These are phyloP conservation scores for Fusarium piperis DNA, from an alignment of 2,329 filamentous ascomycete species.

Conservation along the genomic window DNA sequence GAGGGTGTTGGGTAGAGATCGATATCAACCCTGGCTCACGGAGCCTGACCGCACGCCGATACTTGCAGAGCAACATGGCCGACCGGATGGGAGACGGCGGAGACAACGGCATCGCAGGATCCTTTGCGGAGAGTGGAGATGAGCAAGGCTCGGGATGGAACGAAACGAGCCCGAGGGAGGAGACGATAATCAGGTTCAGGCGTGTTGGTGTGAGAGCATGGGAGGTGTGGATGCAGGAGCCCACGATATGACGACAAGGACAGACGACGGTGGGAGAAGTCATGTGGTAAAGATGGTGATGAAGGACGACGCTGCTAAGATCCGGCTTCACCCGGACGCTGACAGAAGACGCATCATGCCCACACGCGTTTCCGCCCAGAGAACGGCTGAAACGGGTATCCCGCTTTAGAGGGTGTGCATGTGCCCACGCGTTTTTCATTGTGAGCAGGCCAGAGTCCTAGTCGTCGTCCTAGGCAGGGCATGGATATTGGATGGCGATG, in stretches of 20 bases:
- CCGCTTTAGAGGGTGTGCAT: neutral
- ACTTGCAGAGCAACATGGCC: neutral
- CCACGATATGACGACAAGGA: constrained; percentile 18
- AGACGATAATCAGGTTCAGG: constrained; percentile 1
- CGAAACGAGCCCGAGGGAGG: constrained; percentile 29
- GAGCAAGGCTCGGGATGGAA: constrained; percentile 28
- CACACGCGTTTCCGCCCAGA: neutral
- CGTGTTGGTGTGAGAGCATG: constrained; percentile 8
- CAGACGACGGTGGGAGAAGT: constrained; percentile 22
- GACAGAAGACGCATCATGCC: constrained; percentile 1
- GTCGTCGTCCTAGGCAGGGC: neutral
- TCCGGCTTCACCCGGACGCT: constrained; percentile 31
- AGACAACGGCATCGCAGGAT: constrained; percentile 29
- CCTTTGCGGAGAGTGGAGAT: constrained; percentile 28
- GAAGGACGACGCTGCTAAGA: constrained; percentile 18
- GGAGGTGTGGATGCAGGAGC: constrained; percentile 13
- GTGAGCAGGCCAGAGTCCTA: neutral
- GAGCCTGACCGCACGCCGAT: constrained; percentile 19
- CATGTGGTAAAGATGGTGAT: constrained; percentile 39
- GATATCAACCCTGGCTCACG: constrained; percentile 2
- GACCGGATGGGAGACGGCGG: constrained; percentile 14
- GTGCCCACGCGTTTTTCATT: neutral
- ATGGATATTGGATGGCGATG: constrained; percentile 21
- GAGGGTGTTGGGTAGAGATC: constrained; percentile 14
- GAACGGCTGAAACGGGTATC: constrained; percentile 4